Base-by-base conservation (phyloP, 306 rosid species). In the Biancaea sappan region DNA sequence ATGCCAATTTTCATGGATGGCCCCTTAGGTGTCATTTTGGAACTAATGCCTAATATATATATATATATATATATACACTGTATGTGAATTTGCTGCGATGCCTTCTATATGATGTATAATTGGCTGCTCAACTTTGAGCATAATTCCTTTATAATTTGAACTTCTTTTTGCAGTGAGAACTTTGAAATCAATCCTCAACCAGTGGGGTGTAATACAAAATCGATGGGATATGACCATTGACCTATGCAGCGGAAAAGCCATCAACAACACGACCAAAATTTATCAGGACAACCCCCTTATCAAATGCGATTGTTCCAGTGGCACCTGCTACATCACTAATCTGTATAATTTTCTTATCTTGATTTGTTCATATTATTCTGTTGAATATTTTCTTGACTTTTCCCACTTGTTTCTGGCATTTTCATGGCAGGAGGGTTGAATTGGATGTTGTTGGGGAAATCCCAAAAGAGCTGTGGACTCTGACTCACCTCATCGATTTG, bases 181-280 rank as follows among this genome's bases (percentile, higher is more conserved):
- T 66, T 79, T 88, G 83, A 88, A 85, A 58, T 60, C 92, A 22
- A 71, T 88, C 22, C 85, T 88, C 78, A 22, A 8, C 41, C 73
- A 69, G 76, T 88, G 88, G 89, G 22, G 59, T 6, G 83, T 63
- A 59, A 15, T 69, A 1, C 9, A 43, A 22, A 18, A 28, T 59
- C 72, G 54, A 40, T 88, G 92, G 92, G 83, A 88, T 75, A 79
- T 62, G 51, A 88, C 80, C 9, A 89, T 86, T 40, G 87, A 88
- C 19, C 83, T 80, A 18, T 88, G 92, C 60, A 88, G 75, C 35
- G 86, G 90, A 24, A 77, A 70, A 12, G 90, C 92, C 47, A 25
- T 56, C 2, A 83, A 81, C 26, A 1, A 66, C 35, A 66, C 78
- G 48, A 0, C 8, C 12, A 6, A 6, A 1, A 0, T 24, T 44